These are phyloP conservation scores for Otatea glauca DNA, from an alignment of 176 grass and related monocot species.

Conservation along the genomic window DNA sequence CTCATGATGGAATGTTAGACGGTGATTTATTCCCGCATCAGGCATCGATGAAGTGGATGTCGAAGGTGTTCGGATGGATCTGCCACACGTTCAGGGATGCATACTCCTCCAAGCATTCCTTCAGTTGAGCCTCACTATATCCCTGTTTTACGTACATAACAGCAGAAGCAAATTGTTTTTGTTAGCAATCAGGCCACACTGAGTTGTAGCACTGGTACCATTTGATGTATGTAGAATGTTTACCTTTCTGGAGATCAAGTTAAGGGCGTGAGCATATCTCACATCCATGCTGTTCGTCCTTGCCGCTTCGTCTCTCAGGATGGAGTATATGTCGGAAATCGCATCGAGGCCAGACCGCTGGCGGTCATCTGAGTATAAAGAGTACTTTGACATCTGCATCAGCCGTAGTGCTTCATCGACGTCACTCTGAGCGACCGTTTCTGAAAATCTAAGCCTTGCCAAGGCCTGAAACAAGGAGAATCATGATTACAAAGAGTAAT, in stretches of 20 bases:
- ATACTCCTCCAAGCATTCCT: slow-evolving; percentile 97
- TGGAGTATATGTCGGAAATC: slow-evolving; percentile 97
- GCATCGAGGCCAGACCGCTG: slow-evolving; percentile 93
- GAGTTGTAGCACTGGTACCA: background rate
- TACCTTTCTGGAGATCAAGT: slow-evolving; percentile 99
- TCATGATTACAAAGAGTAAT: background rate
- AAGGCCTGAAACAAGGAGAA: slow-evolving; percentile 61
- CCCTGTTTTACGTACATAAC: slow-evolving; percentile 57
- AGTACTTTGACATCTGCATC: slow-evolving; percentile 99
- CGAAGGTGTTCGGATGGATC: slow-evolving; percentile 91
- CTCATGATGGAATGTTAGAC: slow-evolving; percentile 18
- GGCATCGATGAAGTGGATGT: slow-evolving; percentile 93
- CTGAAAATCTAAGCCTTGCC: slow-evolving; percentile 95
- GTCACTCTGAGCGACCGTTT: slow-evolving; percentile 86
- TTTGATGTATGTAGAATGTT: background rate
- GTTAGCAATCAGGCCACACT: slow-evolving; percentile 8
- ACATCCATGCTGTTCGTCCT: slow-evolving; percentile 86
- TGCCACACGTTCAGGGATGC: slow-evolving; percentile 98
- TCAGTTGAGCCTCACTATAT: slow-evolving; percentile 93
- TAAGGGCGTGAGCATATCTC: slow-evolving; percentile 92
- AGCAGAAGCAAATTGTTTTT: slow-evolving; percentile 6
- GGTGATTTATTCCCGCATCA: slow-evolving; percentile 37
- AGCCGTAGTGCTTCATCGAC: slow-evolving; percentile 89
- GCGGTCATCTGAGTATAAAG: slow-evolving; percentile 83
- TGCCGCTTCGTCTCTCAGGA: slow-evolving; percentile 90